These are phyloP conservation scores for Penicillium paxilli DNA, from an alignment of 495 filamentous ascomycete genomes.

Conservation along the genomic window DNA sequence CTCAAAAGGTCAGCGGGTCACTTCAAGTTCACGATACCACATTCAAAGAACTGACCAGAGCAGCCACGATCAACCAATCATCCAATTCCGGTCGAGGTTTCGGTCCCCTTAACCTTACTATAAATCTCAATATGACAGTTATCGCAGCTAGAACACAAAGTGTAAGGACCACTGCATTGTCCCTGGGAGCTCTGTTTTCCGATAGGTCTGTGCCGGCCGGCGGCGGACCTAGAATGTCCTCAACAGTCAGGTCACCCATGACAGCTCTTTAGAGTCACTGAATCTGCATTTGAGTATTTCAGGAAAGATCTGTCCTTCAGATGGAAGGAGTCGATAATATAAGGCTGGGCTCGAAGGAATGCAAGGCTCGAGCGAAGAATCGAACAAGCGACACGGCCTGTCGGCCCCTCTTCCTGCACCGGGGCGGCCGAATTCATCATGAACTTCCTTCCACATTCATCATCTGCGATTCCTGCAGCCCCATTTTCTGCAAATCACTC, in stretches of 20 bases:
- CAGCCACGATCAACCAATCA: slow-evolving; percentile 13
- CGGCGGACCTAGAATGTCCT: slow-evolving; percentile 8
- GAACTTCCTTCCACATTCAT: background rate
- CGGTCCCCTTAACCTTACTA: slow-evolving; percentile 6
- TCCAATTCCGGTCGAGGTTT: slow-evolving; percentile 4
- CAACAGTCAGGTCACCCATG: background rate
- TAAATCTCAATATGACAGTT: slow-evolving; percentile 6
- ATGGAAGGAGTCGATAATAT: background rate
- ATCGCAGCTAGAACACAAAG: slow-evolving; percentile 5
- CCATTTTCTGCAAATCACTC: background rate
- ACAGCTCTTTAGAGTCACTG: background rate
- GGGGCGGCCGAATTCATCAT: background rate
- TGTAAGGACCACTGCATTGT: slow-evolving; percentile 11
- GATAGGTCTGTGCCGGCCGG: slow-evolving; percentile 13
- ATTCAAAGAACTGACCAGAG: background rate
- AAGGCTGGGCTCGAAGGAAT: no score
- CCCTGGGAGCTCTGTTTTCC: background rate
- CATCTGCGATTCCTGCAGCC: background rate
- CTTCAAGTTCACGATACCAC: background rate
- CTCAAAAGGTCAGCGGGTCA: background rate
- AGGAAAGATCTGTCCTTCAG: background rate
- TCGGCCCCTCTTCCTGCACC: background rate
- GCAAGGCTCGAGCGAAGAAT: background rate
- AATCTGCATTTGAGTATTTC: background rate
- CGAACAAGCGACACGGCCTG: background rate